A percentile compares a stretch with the other conserved stretches of the same genome.
These are phyloP conservation scores for Fusarium torreyae DNA, from an alignment of 2,329 filamentous ascomycete genomes.

Conservation along the genomic window DNA sequence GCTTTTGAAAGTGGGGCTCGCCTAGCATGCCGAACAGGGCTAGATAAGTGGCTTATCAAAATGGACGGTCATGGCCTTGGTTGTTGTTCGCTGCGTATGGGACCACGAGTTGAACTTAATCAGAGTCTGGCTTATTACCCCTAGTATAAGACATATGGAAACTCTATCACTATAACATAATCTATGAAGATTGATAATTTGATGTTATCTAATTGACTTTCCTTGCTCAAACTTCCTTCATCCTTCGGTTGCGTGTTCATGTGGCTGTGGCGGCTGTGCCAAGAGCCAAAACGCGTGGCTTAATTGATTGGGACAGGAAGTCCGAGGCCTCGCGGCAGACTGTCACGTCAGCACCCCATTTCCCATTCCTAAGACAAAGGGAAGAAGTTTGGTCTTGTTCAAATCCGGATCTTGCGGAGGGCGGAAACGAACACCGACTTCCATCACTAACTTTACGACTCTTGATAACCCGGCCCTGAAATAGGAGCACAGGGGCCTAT, in stretches of 20 bases:
- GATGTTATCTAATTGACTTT: not conserved
- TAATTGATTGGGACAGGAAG: conserved; percentile 40
- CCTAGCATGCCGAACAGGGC: conserved; percentile 50
- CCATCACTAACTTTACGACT: conserved; percentile 16
- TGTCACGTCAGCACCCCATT: conserved; percentile 45
- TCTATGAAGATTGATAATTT: not conserved
- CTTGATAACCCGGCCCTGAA: conserved; percentile 7
- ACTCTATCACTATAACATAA: not conserved
- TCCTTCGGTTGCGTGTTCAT: conserved; percentile 12
- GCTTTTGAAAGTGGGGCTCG: conserved; percentile 58
- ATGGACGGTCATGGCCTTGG: not conserved
- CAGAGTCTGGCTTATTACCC: too few relatives aligned
- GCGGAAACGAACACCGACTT: conserved; percentile 19
- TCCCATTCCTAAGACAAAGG: conserved; percentile 41
- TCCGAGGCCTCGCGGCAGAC: conserved; percentile 18
- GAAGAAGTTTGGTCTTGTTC: conserved; percentile 35
- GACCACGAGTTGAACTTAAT: too few relatives aligned
- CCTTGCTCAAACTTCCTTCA: not conserved
- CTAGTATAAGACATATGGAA: not conserved
- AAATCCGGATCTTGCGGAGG: conserved; percentile 35
- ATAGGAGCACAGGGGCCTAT: conserved; percentile 32
- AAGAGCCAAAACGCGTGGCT: conserved; percentile 37
- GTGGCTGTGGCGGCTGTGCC: conserved; percentile 42
- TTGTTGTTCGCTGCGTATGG: too few relatives aligned
- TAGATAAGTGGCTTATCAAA: conserved; percentile 39